Base-by-base conservation (phyloP, 2,329 filamentous ascomycete species). In the Colletotrichum sp. region DNA sequence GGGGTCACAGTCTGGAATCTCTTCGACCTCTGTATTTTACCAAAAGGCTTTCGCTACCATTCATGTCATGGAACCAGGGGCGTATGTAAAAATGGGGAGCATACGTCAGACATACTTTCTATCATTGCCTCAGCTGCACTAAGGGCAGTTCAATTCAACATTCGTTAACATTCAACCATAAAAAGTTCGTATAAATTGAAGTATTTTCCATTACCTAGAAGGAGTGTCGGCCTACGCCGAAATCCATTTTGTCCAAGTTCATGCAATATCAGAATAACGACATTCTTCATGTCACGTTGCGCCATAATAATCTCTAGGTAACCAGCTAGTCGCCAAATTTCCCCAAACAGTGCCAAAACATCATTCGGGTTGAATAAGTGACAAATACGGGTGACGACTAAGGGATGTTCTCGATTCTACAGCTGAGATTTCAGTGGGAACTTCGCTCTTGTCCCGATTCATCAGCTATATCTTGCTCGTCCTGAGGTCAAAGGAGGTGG, bases 1-100 rank as follows among this genome's bases (percentile, higher is more conserved):
- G 59, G 59, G 59, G 59, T 68, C 66, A 30, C n/a, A 68, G 66
- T 59, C 44, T 68, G 66, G 52, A 28, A 69, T 55, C 13, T 3
- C 21, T 52, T 30, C 10, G 39, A 30, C 64, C 26, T 52, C 36
- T 34, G 39, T 67, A 34, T 67, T 34, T 34, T 44, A 52, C 12
- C 18, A 24, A 49, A 55, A 67, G 12, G 24, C 21, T 32, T 28
- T 32, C 26, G 28, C 39, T 52, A 52, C 39, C n/a, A 30, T 12
- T 32, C 26, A 32, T 18, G 28, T 30, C 26, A 21, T 63, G n/a
- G 26, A 30, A 60, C 16, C 10, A 21, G 59, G 59, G 59, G n/a
- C 15, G 26, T 28, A 52, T 34, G 64, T 24, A 49, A 52, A 63
- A 21, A 63, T 24, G 60, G 34, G 34, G 30, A 63, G 28, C 60